Base-by-base conservation (phyloP, 345 rosid genomes). In the Theobroma cacao region DNA sequence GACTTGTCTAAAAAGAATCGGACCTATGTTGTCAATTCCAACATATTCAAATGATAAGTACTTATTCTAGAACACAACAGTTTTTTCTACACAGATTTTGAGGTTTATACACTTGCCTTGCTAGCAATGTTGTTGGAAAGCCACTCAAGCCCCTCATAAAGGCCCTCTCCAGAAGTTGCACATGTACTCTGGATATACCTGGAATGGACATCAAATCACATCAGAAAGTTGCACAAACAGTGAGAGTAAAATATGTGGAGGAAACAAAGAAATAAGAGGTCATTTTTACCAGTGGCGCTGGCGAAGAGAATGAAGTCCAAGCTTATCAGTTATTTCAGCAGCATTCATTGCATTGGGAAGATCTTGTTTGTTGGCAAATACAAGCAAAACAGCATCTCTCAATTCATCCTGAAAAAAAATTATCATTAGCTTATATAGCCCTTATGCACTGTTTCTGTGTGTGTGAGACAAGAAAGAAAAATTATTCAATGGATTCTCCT, bases 271-370 rank as follows among this genome's bases (percentile, higher is more conserved):
- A 73, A 58, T 14, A 15, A 47, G 41, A 41, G 71, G 75, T 62
- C 18, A 71, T 45, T 55, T 84, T 84, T 89, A 92, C 98, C 97
- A 94, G 74, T 92, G 94, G 81, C 95, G 95, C 77, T 94, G 97
- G 59, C 97, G 94, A 70, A 94, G 93, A 79, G 98, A 93, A 80
- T 93, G 97, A 79, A 92, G 95, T 28, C 97, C 97, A 80, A 93
- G 98, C 90, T 92, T 94, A 80, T 94, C 97, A 76, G 97, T 92
- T 81, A 94, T 94, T 78, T 94, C 97, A 33, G 97, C 97, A 72
- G 98, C 97, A 83, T 94, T 92, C 98, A 94, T 94, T 77, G 98
- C 98, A 77, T 92, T 92, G 11, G 93, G 97, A 87, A 94, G 97
- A 88, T 94, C 98, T 84, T 92, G 94, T 77, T 92, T 94, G 92